A percentile compares a stretch with the other conserved stretches of the same genome.
Evolutionary conservation across 139 green algal genomes (phyloP).

Genomic region (Penium margaritaceum): DNA sequence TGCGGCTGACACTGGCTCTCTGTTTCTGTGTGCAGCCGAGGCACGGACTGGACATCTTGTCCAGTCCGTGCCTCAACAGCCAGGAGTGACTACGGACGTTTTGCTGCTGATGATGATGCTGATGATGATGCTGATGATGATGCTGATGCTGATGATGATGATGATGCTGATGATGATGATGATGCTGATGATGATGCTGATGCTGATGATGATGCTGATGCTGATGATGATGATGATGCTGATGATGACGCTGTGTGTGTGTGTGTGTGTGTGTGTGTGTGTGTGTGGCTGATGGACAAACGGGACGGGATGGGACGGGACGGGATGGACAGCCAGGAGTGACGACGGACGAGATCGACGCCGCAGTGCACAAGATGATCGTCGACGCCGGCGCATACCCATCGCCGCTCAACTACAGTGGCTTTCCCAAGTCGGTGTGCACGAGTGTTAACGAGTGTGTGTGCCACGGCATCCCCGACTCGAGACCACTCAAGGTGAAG

Average conservation of each 20-base stretch:
- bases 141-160: no score
- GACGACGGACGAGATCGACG: constrained; percentile 90
- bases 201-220: no score
- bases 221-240: no score
- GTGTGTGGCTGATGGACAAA: no score
- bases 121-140: no score
- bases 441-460: constrained; percentile 95
- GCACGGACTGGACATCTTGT: background rate
- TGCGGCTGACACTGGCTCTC: no score
- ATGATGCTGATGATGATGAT: no score
- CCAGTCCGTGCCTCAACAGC: background rate
- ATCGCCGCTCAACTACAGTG: constrained; percentile 79
- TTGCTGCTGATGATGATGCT: no score
- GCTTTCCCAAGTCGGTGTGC: constrained; percentile 95
- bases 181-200: no score
- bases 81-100: background rate
- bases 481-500: constrained; percentile 24
- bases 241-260: no score
- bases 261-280: no score
- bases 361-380: constrained; percentile 74
- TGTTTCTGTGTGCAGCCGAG: background rate
- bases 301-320: no score
- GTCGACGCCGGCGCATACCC: constrained; percentile 83
- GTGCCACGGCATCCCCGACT: constrained; percentile 87
- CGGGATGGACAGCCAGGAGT: constrained; percentile 72